A percentile compares a stretch with the other conserved stretches of the same genome.
Conservation (phyloP, 202 grass and related monocot genomes). For the Saccharum hybrid region DNA sequence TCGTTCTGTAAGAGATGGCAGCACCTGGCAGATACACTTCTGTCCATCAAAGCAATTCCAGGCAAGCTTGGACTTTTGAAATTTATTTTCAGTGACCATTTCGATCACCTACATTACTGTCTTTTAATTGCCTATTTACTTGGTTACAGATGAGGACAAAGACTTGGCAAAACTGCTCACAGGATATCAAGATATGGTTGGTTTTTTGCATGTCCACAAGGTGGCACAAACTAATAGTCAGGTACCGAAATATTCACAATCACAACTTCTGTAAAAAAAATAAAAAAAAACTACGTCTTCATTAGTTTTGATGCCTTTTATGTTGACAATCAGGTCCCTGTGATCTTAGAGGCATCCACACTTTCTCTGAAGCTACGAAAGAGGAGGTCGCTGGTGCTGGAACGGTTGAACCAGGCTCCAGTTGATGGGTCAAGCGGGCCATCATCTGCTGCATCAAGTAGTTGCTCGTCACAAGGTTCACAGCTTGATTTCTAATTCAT, state of each 20-base stretch:
- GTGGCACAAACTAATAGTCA: slow-evolving; percentile 81
- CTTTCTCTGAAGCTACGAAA: slow-evolving; percentile 83
- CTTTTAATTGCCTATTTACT: background rate
- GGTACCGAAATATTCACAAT: slow-evolving; percentile 51
- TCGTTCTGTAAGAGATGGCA: slow-evolving; percentile 93
- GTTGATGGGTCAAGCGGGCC: slow-evolving; percentile 74
- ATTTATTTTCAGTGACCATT: slow-evolving; percentile 11
- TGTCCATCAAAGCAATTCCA: slow-evolving; percentile 88
- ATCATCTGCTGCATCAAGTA: slow-evolving; percentile 55
- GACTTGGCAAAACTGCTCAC: slow-evolving; percentile 85
- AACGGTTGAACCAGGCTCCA: slow-evolving; percentile 88
- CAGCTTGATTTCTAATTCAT: slow-evolving; percentile 73
- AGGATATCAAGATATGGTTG: slow-evolving; percentile 93
- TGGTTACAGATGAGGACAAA: slow-evolving; percentile 91
- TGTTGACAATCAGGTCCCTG: slow-evolving; percentile 67
- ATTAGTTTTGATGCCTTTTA: slow-evolving; percentile 13
- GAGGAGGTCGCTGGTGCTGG: slow-evolving; percentile 74
- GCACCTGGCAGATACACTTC: slow-evolving; percentile 85
- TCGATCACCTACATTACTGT: background rate
- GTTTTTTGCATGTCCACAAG: slow-evolving; percentile 91
- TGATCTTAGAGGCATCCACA: slow-evolving; percentile 80
- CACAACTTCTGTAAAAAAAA: background rate
- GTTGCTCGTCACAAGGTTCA: slow-evolving; percentile 68
- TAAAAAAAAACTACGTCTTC: too few species aligned
- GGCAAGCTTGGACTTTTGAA: slow-evolving; percentile 43